These are phyloP conservation scores for Alternaria sp. DNA, from an alignment of 2,329 filamentous ascomycete genomes.

Conservation along the genomic window DNA sequence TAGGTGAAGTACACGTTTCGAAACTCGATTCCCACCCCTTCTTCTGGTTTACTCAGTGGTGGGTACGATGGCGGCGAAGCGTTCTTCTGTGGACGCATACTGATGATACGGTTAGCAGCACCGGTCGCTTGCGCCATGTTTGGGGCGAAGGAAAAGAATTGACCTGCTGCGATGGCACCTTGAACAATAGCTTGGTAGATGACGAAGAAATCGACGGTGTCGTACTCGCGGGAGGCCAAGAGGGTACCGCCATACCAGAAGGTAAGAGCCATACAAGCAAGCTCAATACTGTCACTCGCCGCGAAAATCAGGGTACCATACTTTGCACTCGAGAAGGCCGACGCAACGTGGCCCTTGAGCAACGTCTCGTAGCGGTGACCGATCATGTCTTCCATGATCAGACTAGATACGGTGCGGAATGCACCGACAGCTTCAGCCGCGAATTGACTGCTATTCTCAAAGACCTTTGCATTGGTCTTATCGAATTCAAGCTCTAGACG, in stretches of 20 bases:
- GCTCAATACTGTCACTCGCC: constrained; percentile 71
- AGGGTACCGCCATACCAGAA: constrained; percentile 62
- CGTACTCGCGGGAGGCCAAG: constrained; percentile 58
- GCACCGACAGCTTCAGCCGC: constrained; percentile 78
- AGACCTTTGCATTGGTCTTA: constrained; percentile 72
- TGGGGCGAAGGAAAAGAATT: constrained; percentile 58
- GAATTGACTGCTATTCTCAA: constrained; percentile 76
- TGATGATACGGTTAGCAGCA: constrained; percentile 50
- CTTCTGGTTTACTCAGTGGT: constrained; percentile 15
- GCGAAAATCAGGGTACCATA: constrained; percentile 73
- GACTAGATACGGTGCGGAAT: constrained; percentile 74
- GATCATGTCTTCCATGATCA: constrained; percentile 75
- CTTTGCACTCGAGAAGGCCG: constrained; percentile 69
- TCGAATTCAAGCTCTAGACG: constrained; percentile 73
- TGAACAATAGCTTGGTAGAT: constrained; percentile 63
- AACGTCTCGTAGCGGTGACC: constrained; percentile 68
- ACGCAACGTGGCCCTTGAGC: constrained; percentile 66
- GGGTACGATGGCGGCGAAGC: constrained; percentile 17
- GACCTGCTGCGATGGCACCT: constrained; percentile 50
- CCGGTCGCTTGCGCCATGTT: constrained; percentile 53
- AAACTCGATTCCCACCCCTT: constrained; percentile 73
- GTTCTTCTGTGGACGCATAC: constrained; percentile 38
- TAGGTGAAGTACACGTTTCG: constrained; percentile 94
- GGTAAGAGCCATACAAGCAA: constrained; percentile 69
- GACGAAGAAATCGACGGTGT: constrained; percentile 60